phyloP scores from a whole-genome alignment of 139 green algal species.

The Astrephomene gubernaculifera region DNA sequence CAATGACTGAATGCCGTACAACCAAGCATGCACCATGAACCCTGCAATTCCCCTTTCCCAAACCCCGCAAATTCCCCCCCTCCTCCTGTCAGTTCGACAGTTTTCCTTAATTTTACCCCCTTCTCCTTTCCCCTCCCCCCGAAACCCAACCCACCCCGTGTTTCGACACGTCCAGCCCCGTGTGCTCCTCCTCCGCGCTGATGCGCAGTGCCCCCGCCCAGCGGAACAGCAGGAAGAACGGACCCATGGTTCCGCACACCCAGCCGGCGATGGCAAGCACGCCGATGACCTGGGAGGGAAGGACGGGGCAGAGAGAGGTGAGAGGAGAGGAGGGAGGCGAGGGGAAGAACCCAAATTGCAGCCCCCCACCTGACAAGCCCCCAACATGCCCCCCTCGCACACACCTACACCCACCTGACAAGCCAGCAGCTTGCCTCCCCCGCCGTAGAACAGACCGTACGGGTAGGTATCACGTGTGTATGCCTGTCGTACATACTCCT shows the following conservation, averaged over 20 bases:
- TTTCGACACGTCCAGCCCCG: conserved; percentile 76
- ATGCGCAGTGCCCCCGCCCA: conserved; percentile 67
- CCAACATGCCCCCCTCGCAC: not conserved
- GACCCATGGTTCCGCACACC: conserved; percentile 52
- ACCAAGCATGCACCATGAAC: too few species aligned
- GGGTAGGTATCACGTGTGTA: conserved; percentile 48
- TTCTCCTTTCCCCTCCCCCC: not conserved
- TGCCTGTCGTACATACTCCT: conserved; percentile 64
- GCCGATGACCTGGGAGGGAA: conserved; percentile 60
- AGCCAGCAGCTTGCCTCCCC: conserved; percentile 65
- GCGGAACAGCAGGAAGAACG: conserved; percentile 82
- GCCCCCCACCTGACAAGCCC: too few species aligned
- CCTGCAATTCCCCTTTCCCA: too few species aligned
- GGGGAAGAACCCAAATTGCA: too few species aligned
- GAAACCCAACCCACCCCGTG: conserved; percentile 60
- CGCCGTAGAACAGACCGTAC: conserved; percentile 72
- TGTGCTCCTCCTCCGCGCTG: conserved; percentile 71
- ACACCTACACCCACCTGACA: conserved; percentile 51
- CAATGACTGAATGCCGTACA: too few species aligned
- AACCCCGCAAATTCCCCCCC: not conserved
- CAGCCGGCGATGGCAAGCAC: conserved; percentile 71
- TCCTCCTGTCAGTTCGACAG: not conserved
- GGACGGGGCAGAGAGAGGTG: not conserved
- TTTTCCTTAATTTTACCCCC: not conserved
- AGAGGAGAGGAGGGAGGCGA: not conserved